These are phyloP conservation scores for Medicago ruthenica DNA, from an alignment of 306 rosid species.

Conservation along the genomic window DNA sequence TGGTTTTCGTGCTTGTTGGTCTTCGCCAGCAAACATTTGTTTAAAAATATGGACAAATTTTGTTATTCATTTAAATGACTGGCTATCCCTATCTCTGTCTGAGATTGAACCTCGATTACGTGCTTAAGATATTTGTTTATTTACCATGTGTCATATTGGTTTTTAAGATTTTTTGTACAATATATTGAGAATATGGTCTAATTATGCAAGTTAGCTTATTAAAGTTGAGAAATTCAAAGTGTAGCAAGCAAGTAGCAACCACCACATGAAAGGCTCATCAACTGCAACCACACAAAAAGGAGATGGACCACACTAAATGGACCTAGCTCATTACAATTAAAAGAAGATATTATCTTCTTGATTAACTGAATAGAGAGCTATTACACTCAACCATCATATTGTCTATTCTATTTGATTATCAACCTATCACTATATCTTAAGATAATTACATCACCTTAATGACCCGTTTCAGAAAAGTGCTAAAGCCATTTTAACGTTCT, in stretches of 20 bases:
- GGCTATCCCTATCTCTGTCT: too few species aligned
- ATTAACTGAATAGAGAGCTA: constrained; percentile 52
- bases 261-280: constrained; percentile 51
- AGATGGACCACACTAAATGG: constrained; percentile 66
- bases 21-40: too few species aligned
- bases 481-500: constrained; percentile 34
- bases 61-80: too few species aligned
- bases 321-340: constrained; percentile 53
- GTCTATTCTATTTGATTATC: constrained; percentile 52
- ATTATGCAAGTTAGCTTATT: constrained; percentile 20
- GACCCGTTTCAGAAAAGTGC: constrained; percentile 37
- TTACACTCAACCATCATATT: constrained; percentile 49
- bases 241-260: constrained; percentile 35
- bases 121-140: too few species aligned
- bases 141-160: too few species aligned
- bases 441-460: constrained; percentile 47
- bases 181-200: neutral
- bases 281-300: constrained; percentile 55
- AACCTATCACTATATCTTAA: constrained; percentile 46
- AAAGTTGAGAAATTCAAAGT: constrained; percentile 33
- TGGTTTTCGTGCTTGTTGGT: too few species aligned
- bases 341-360: constrained; percentile 46
- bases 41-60: too few species aligned
- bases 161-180: too few species aligned
- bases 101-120: too few species aligned